Conservation (phyloP, 192 early-diverging fungal genomes). For the Paraglomus brasilianum region DNA sequence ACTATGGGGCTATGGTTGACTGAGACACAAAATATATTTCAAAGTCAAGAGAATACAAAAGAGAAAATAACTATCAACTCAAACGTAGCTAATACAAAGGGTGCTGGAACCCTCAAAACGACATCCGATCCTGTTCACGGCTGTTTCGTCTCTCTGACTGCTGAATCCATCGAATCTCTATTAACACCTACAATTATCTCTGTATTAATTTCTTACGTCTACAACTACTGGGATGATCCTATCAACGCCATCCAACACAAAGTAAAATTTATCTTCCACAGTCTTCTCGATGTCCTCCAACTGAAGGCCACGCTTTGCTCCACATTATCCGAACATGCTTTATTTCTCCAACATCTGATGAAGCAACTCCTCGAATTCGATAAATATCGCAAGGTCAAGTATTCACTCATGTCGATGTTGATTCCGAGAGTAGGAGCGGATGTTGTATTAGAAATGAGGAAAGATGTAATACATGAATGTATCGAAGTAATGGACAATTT, state of each 20-base stretch:
- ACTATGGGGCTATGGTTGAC: conserved; percentile 72
- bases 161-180: conserved; percentile 32
- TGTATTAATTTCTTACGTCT: conserved; percentile 67
- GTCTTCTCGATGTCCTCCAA: neutral
- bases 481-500: conserved; percentile 59
- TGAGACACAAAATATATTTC: conserved; percentile 51
- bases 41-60: neutral
- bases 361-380: conserved; percentile 71
- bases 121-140: conserved; percentile 30
- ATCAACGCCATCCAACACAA: conserved; percentile 78
- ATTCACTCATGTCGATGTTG: conserved; percentile 70
- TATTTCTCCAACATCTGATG: conserved; percentile 58
- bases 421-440: conserved; percentile 52
- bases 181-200: conserved; percentile 46
- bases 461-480: conserved; percentile 62
- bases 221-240: conserved; percentile 86
- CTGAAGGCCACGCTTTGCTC: neutral
- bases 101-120: conserved; percentile 9
- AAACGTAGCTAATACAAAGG: neutral
- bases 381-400: conserved; percentile 80
- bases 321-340: conserved; percentile 26
- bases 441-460: conserved; percentile 53
- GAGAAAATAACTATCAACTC: neutral
- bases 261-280: conserved; percentile 31
- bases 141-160: conserved; percentile 32